Evolutionary conservation across 129 eudicot species (phyloP), one percentile per base, ranked within the genome.

Genomic region (Pittosporum tobira): DNA sequence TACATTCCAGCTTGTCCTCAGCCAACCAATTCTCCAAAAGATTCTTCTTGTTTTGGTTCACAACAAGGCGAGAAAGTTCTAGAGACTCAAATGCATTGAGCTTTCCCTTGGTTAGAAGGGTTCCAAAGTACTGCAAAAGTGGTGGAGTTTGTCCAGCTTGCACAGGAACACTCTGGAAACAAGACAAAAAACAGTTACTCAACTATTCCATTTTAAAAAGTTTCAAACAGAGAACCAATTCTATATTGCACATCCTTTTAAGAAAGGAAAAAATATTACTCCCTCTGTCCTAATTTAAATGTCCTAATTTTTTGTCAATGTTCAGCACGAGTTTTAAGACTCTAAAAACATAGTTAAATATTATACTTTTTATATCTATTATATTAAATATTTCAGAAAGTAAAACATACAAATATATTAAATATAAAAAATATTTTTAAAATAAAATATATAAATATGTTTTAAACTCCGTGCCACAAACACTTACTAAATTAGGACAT

Each of bases 71-170:
- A 46, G 98, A 91, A 21, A 91, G 73, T 75, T 91, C 98, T 81
- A 91, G 73, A 8, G 98, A 91, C 71, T 91, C 98, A 59, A 86
- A 91, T 10, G 95, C 94, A 76, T 91, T 91, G 30, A 91, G 90
- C 66, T 91, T 86, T 31, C 98, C 96, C 73, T 76, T 83, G 23
- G 98, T 91, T 31, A 91, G 64, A 23, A 91, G 84, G 44, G 98
- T 86, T 48, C 98, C 98, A 72, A 91, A 91, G 73, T 91, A 91
- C 78, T 91, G 98, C 62, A 91, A 72, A 71, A 91, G 51, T 13
- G 98, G 98, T 26, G 98, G 95, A 49, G 98, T 86, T 71, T 91
- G 98, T 65, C 98, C 98, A 71, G 98, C 84, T 86, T 91, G 98
- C 42, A 91, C 98, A 60, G 98, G 98, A 68, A 91, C 98, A 74